Evolutionary conservation across 2,329 filamentous ascomycete genomes (phyloP).

Genomic region (Pezizomycotina sp.): DNA sequence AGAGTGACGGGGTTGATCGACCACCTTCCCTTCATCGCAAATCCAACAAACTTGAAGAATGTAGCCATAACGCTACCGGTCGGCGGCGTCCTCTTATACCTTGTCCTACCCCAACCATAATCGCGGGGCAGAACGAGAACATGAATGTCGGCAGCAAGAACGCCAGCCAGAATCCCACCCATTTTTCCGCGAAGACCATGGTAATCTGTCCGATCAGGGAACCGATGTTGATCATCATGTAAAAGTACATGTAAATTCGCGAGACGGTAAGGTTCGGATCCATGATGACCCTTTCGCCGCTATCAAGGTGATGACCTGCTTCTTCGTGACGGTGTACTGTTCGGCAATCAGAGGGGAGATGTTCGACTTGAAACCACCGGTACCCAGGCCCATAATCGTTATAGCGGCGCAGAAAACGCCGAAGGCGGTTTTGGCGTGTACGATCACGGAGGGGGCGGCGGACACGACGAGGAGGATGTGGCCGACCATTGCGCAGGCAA

Average conservation of each 20-base stretch:
- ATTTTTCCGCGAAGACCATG: slow-evolving; percentile 39
- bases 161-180: slow-evolving; percentile 37
- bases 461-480: slow-evolving; percentile 38
- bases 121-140: slow-evolving; percentile 45
- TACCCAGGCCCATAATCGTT: slow-evolving; percentile 32
- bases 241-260: slow-evolving; percentile 32
- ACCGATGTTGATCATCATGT: slow-evolving; percentile 40
- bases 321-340: slow-evolving; percentile 24
- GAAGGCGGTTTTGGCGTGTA: slow-evolving; percentile 32
- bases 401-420: slow-evolving; percentile 39
- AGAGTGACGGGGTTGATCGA: slow-evolving; percentile 44
- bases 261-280: slow-evolving; percentile 27
- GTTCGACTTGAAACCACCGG: slow-evolving; percentile 33
- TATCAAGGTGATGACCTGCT: slow-evolving; percentile 22
- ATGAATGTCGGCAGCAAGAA: slow-evolving; percentile 47
- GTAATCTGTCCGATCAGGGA: slow-evolving; percentile 36
- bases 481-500: slow-evolving; percentile 36
- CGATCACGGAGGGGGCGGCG: slow-evolving; percentile 31
- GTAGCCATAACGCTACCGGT: slow-evolving; percentile 57
- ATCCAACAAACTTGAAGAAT: slow-evolving; percentile 43
- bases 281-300: slow-evolving; percentile 27
- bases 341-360: slow-evolving; percentile 28
- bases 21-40: slow-evolving; percentile 48
- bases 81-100: slow-evolving; percentile 48
- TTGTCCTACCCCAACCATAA: slow-evolving; percentile 45